Base-by-base conservation (phyloP, 208 protist genomes). In the Wallacemonas sp. region DNA sequence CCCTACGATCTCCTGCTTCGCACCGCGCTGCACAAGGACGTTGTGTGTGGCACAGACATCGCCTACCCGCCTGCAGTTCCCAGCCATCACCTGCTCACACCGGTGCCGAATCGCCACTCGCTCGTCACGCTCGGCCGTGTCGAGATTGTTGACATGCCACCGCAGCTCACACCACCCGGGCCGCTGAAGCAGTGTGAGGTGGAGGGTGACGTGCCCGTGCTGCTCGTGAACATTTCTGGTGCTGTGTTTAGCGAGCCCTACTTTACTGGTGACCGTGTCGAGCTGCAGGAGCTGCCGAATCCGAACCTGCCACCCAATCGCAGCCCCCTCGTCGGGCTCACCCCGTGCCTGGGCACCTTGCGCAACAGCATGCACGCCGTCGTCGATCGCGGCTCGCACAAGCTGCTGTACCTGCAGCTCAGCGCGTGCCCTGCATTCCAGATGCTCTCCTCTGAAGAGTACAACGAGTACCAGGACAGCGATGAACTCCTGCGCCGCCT, bases 151-250 rank as follows among this genome's bases (percentile, higher is more conserved):
- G 90, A 96, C 56, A 56, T 67, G 38, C 62, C 85, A 19, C 83
- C 90, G 6, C 19, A 30, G 23, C 47, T 92, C 23, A 39, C 68
- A n/a, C 66, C 70, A 14, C 90, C 90, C 1, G 57, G 74, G 8
- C 52, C 67, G 23, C 66, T 96, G 43, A 96, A 90, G 74, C 87
- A 96, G 72, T 96, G 90, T 58, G 90, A 93, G 74, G 74, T 96
- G 36, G 90, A 96, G 73, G 83, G 85, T n/a, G 77, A 70, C 44
- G 38, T 90, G 36, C 90, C 90, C 55, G 52, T 81, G 30, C 66
- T 95, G 43, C 52, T 73, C 24, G 58, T 95, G 12, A 81, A 82
- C 66, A 62, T 95, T 33, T 76, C 57, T 12, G 89, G 89, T 19
- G 80, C 78, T 8, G 70, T 46, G 47, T 89, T 89, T 38, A 64